Evolutionary conservation across 495 filamentous ascomycete species (phyloP), one percentile per base, ranked within the genome.

Genomic region (Neurospora pannonica): DNA sequence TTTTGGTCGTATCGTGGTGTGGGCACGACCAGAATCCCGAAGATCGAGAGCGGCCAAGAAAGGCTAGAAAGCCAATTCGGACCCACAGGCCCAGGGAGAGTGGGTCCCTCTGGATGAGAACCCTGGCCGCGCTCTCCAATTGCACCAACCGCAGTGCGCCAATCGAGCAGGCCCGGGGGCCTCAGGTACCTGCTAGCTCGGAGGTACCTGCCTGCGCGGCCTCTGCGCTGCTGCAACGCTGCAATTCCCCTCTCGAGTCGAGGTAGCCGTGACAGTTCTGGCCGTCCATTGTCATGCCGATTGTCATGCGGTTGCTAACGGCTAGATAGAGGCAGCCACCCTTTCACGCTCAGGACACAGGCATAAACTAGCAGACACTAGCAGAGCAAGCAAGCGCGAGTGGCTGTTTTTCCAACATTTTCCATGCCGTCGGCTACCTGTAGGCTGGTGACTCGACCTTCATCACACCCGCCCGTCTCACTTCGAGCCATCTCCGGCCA

Each of bases 391-490:
- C 71, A 60, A 46, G 71, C 42, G 34, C 43, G 42, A 39, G 71
- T 67, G 43, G 42, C 42, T 43, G 71, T 40, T 72, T 74, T 77
- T 78, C 79, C 79, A 80, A 74, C 78, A 80, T 77, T 78, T 80
- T 77, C 77, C 76, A 75, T 75, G 39, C 28, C 54, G 54, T 62
- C 54, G 39, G 70, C 75, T 75, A n/a, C n/a, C n/a, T n/a, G n/a
- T n/a, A 36, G 71, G 70, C 72, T 43, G 34, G 70, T 70, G 46
- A 71, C 69, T 73, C 71, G 38, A 43, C 17, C 24, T 34, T 38
- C 9, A 17, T 24, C 70, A 67, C 13, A 17, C 24, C 71, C 37
- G 21, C 21, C 43, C 39, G 21, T 24, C 67, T n/a, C n/a, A n/a
- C n/a, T 74, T 39, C 34, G 34, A 36, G 28, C 69, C 71, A 60